phyloP scores from a whole-genome alignment of 306 rosid genomes.

The Purshia tridentata region DNA sequence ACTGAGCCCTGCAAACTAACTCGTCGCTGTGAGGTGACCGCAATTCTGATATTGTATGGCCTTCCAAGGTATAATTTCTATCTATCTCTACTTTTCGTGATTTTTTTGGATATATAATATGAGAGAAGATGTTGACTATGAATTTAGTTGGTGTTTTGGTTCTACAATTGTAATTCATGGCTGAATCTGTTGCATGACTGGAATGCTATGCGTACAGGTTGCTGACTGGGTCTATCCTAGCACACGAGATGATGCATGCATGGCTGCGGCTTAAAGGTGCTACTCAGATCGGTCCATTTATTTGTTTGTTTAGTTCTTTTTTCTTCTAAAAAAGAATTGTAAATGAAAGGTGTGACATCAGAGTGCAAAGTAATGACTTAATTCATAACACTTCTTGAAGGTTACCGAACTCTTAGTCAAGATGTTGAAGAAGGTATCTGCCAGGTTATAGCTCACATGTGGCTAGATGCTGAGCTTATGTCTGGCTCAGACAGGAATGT shows the following conservation, averaged over 20 bases:
- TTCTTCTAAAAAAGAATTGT: background rate
- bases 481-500: slow-evolving; percentile 53
- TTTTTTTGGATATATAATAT: background rate
- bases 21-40: slow-evolving; percentile 91
- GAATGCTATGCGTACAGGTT: slow-evolving; percentile 44
- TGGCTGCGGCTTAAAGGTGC: slow-evolving; percentile 94
- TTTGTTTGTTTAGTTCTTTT: background rate
- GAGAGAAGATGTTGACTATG: background rate
- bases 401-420: slow-evolving; percentile 85
- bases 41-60: slow-evolving; percentile 86
- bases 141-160: background rate
- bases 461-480: slow-evolving; percentile 75
- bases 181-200: slow-evolving; percentile 7
- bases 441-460: slow-evolving; percentile 96
- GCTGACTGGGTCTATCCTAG: slow-evolving; percentile 93
- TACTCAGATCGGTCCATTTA: slow-evolving; percentile 2
- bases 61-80: slow-evolving; percentile 75
- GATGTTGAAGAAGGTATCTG: slow-evolving; percentile 99
- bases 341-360: background rate
- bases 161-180: background rate
- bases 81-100: background rate
- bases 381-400: slow-evolving; percentile 33
- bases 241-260: slow-evolving; percentile 99
- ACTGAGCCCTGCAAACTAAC: slow-evolving; percentile 61
- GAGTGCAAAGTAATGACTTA: background rate